These are phyloP conservation scores for Scalesia atractyloides DNA, from an alignment of 129 eudicot species.

Conservation along the genomic window DNA sequence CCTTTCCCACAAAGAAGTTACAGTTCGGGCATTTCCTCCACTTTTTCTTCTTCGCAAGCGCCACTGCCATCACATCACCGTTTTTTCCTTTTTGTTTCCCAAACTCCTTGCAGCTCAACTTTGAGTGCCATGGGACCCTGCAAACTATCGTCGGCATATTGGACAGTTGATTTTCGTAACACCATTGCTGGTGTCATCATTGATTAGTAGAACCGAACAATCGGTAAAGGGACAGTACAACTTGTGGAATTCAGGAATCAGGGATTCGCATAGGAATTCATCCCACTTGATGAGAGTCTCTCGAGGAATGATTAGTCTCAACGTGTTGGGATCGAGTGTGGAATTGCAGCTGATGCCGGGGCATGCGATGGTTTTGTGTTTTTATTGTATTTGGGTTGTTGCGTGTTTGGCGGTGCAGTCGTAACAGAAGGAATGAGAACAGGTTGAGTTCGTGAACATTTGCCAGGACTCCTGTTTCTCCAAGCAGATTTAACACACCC, in stretches of 20 bases:
- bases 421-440: conserved; percentile 46
- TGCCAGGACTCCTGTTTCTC: conserved; percentile 35
- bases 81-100: conserved; percentile 6
- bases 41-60: conserved; percentile 42
- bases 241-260: conserved; percentile 48
- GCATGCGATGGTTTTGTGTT: conserved; percentile 29
- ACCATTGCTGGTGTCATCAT: conserved; percentile 4
- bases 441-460: conserved; percentile 34
- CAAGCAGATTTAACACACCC: conserved; percentile 39
- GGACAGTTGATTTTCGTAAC: conserved; percentile 39
- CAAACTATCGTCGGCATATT: conserved; percentile 39
- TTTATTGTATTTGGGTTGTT: conserved; percentile 42
- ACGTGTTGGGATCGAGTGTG: conserved; percentile 23
- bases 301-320: conserved; percentile 36
- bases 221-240: conserved; percentile 58
- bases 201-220: conserved; percentile 37
- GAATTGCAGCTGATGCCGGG: conserved; percentile 44
- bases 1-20: conserved; percentile 45
- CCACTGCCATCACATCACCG: conserved; percentile 31
- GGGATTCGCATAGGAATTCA: conserved; percentile 41
- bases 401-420: conserved; percentile 17
- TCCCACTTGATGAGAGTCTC: conserved; percentile 48
- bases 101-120: conserved; percentile 41
- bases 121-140: conserved; percentile 48
- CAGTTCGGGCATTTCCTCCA: conserved; percentile 59